phyloP scores from a whole-genome alignment of 768 basidiomycete species.

The Phlebiopsis gigantea region DNA sequence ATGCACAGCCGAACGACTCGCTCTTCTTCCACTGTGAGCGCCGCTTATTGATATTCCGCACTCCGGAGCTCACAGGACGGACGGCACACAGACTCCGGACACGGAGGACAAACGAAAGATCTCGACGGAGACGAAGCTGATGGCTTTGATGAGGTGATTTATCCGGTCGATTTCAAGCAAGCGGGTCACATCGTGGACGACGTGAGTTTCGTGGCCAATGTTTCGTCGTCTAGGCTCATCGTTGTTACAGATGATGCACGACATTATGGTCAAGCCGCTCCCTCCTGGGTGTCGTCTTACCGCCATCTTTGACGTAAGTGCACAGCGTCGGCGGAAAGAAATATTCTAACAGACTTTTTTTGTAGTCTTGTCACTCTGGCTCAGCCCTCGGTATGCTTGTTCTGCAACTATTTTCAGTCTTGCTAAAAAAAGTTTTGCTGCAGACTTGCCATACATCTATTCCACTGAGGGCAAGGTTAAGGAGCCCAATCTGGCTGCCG shows the following conservation, averaged over 20 bases:
- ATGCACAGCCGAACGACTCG: conserved; percentile 49
- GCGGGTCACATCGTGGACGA: conserved; percentile 79
- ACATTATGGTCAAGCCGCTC: conserved; percentile 46
- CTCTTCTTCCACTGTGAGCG: conserved; percentile 47
- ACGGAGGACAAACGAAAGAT: conserved; percentile 89
- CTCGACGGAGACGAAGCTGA: conserved; percentile 72
- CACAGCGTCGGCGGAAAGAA: background rate
- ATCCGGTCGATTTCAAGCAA: conserved; percentile 79
- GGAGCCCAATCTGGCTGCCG: conserved; percentile 84
- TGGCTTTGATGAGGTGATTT: conserved; percentile 86
- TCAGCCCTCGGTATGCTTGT: conserved; percentile 34
- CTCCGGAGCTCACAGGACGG: background rate
- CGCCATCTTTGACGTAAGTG: conserved; percentile 47
- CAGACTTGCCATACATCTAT: conserved; percentile 52
- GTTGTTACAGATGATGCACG: conserved; percentile 32
- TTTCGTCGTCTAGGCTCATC: background rate
- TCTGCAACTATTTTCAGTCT: background rate
- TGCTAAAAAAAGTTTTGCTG: background rate
- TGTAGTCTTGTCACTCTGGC: conserved; percentile 43
- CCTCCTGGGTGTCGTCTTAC: conserved; percentile 68
- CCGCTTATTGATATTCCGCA: background rate
- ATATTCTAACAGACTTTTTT: background rate
- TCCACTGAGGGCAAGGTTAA: conserved; percentile 95
- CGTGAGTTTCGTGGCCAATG: conserved; percentile 30
- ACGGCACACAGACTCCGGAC: conserved; percentile 69